Percentiles rank a stretch among this genome's conserved stretches.
These are phyloP conservation scores for Saksenaea vasiformis DNA, from an alignment of 371 early-diverging fungal species.

Conservation along the genomic window DNA sequence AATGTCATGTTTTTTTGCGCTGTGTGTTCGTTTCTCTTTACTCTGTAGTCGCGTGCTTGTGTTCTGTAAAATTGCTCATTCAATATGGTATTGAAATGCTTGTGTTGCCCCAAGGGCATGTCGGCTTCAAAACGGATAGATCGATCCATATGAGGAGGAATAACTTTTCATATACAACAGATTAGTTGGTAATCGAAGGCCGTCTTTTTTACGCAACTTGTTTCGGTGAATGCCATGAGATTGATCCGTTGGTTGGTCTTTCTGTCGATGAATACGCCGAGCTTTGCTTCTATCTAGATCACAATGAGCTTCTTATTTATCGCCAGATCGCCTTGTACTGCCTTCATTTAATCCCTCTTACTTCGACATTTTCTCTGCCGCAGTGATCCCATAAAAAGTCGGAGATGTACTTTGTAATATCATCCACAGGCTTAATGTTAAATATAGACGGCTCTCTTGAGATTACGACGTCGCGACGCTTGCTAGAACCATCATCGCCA, in stretches of 20 bases:
- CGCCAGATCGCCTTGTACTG: background rate
- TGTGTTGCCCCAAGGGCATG: constrained; percentile 72
- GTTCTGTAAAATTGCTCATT: constrained; percentile 61
- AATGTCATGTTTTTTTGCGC: constrained; percentile 1
- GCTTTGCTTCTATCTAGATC: constrained; percentile 79
- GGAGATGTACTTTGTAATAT: constrained; percentile 59
- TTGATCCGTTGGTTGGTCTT: constrained; percentile 54
- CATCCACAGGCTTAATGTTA: constrained; percentile 51
- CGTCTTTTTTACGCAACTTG: constrained; percentile 41
- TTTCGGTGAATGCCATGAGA: constrained; percentile 69
- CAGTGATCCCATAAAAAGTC: constrained; percentile 63
- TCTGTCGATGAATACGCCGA: constrained; percentile 74
- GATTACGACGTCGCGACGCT: background rate
- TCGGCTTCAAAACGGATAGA: constrained; percentile 65
- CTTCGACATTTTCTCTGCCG: constrained; percentile 62
- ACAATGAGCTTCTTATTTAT: background rate
- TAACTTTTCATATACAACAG: constrained; percentile 5
- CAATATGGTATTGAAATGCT: constrained; percentile 63
- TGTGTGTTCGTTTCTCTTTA: constrained; percentile 10
- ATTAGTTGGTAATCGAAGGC: background rate
- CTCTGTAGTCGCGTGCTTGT: constrained; percentile 45
- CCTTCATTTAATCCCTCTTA: constrained; percentile 18
- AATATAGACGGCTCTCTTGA: constrained; percentile 39
- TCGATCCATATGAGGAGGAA: constrained; percentile 15
- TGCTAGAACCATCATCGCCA: background rate